Percentiles rank a stretch among this genome's conserved stretches.
phyloP scores from a whole-genome alignment of 768 basidiomycete genomes.

The Daedaleopsis sinensis region DNA sequence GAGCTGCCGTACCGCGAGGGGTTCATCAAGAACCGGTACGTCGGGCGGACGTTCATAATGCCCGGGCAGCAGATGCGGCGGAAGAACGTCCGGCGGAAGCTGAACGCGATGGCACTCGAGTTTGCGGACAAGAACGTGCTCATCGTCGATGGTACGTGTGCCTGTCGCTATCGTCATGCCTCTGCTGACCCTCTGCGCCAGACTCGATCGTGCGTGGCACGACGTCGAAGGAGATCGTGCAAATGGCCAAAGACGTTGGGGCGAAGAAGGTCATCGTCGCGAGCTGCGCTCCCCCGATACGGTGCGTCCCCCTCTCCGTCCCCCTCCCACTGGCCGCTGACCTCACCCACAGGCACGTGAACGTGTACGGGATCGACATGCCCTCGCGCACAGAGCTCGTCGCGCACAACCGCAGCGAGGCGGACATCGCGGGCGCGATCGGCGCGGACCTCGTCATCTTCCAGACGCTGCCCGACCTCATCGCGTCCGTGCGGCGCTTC shows the following conservation, averaged over 20 bases:
- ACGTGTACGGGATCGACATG: slow-evolving; percentile 99
- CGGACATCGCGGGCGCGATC: slow-evolving; percentile 76
- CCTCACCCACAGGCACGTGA: slow-evolving; percentile 61
- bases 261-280: slow-evolving; percentile 96
- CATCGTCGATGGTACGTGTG: slow-evolving; percentile 83
- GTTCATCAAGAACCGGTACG: slow-evolving; percentile 98
- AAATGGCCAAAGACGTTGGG: slow-evolving; percentile 99
- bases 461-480: slow-evolving; percentile 88
- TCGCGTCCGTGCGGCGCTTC: slow-evolving; percentile 82
- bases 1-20: slow-evolving; percentile 94
- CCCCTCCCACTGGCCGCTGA: slow-evolving; percentile 1
- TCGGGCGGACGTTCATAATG: slow-evolving; percentile 99
- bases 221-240: slow-evolving; percentile 97
- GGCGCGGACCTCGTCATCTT: slow-evolving; percentile 96
- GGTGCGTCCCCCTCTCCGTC: slow-evolving; percentile 44
- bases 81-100: slow-evolving; percentile 93
- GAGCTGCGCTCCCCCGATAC: slow-evolving; percentile 95
- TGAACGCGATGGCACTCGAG: slow-evolving; percentile 99
- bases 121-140: slow-evolving; percentile 91
- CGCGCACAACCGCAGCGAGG: slow-evolving; percentile 72
- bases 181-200: slow-evolving; percentile 32
- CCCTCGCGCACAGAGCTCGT: slow-evolving; percentile 94
- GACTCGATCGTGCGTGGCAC: slow-evolving; percentile 99
- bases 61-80: slow-evolving; percentile 95
- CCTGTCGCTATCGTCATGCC: not conserved